Evolutionary conservation across 257 asterid species (phyloP).

Genomic region (Datura wrightii): DNA sequence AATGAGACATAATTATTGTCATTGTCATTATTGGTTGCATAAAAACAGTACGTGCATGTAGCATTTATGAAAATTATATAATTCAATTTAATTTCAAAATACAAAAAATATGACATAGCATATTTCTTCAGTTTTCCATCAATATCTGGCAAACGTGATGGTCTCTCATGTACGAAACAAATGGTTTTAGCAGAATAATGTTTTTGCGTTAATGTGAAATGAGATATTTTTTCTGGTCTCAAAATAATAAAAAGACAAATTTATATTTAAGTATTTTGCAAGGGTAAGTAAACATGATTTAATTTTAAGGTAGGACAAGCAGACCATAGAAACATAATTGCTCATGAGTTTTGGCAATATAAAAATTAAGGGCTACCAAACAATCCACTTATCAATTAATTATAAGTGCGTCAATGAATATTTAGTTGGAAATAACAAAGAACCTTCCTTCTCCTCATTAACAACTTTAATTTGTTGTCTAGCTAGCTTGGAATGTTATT

Average conservation of each 20-base stretch:
- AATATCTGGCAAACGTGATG: too few relatives aligned
- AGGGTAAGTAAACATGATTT: too few relatives aligned
- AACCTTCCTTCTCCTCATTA: neutral
- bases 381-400: neutral
- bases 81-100: too few relatives aligned
- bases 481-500: neutral
- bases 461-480: neutral
- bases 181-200: too few relatives aligned
- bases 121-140: too few relatives aligned
- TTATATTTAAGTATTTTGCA: too few relatives aligned
- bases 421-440: neutral
- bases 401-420: neutral
- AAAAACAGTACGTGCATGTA: neutral
- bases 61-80: neutral
- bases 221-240: too few relatives aligned
- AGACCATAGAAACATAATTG: slow-evolving; percentile 7
- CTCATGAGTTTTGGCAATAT: neutral
- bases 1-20: neutral
- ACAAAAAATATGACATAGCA: too few relatives aligned
- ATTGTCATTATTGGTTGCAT: neutral
- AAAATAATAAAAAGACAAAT: too few relatives aligned
- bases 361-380: neutral
- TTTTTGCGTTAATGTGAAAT: too few relatives aligned
- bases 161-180: too few relatives aligned
- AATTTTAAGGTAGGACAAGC: neutral